phyloP scores from a whole-genome alignment of 2,329 filamentous ascomycete species.

The Aspergillus ochraceus region DNA sequence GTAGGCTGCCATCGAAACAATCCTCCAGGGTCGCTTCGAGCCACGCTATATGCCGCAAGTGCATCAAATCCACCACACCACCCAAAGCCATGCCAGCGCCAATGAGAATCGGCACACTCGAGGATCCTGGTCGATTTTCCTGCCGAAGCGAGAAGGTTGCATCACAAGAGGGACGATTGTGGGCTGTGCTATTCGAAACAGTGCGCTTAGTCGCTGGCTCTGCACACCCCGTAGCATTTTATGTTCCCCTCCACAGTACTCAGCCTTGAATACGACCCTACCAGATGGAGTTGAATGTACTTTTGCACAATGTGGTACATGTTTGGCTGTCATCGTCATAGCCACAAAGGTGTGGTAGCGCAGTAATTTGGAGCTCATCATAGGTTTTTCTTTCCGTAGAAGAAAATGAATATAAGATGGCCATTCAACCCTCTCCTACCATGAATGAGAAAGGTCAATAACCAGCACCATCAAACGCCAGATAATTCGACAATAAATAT shows the following conservation, averaged over 20 bases:
- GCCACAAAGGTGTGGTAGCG: no score
- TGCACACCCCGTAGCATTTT: no score
- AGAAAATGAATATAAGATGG: neutral
- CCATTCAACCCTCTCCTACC: neutral
- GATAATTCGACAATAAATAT: neutral
- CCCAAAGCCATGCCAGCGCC: no score
- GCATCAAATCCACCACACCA: neutral
- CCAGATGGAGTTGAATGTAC: neutral
- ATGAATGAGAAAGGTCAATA: neutral
- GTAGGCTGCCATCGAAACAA: neutral
- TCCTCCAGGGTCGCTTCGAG: neutral
- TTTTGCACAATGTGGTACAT: neutral
- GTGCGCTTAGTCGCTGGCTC: no score
- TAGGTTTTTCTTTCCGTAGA: neutral
- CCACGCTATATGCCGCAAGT: neutral
- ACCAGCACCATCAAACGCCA: neutral
- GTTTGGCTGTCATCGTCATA: no score
- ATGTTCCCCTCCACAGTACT: no score
- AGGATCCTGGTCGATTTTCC: neutral
- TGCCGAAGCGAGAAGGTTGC: no score
- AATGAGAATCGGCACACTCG: neutral
- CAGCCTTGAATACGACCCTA: neutral
- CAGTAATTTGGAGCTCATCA: no score
- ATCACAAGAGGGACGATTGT: no score
- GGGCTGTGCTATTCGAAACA: neutral